Conservation (phyloP, 345 rosid genomes). For the Xanthoceras sorbifolium region DNA sequence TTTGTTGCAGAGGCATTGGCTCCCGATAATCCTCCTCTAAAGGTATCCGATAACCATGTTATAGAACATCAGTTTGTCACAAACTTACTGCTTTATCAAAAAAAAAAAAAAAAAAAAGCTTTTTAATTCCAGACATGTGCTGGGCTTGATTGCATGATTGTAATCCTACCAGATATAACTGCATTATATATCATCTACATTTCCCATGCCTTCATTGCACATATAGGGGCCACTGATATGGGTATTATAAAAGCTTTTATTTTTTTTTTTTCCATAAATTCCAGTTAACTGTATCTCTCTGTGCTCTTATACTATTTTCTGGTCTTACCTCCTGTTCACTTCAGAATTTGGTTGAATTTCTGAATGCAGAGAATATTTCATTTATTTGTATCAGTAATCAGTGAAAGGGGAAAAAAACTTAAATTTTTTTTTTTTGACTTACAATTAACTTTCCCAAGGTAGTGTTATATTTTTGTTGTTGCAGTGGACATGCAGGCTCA, state of each 20-base stretch:
- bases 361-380: neutral
- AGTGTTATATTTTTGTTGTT: neutral
- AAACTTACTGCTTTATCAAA: neutral
- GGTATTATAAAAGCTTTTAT: neutral
- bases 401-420: neutral
- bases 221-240: neutral
- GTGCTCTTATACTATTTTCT: neutral
- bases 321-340: neutral
- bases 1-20: conserved; percentile 98
- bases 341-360: neutral
- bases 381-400: neutral
- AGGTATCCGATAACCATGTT: conserved; percentile 45
- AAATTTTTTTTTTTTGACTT: neutral
- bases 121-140: neutral
- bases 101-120: too few species aligned
- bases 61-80: neutral
- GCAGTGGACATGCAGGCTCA: neutral
- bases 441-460: neutral
- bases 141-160: neutral
- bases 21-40: conserved; percentile 94
- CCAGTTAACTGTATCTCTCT: neutral
- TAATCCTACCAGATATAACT: neutral
- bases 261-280: neutral
- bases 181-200: neutral
- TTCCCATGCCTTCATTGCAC: neutral